Evolutionary conservation across 208 protist genomes (phyloP).

Genomic region (Crithidia sp.): DNA sequence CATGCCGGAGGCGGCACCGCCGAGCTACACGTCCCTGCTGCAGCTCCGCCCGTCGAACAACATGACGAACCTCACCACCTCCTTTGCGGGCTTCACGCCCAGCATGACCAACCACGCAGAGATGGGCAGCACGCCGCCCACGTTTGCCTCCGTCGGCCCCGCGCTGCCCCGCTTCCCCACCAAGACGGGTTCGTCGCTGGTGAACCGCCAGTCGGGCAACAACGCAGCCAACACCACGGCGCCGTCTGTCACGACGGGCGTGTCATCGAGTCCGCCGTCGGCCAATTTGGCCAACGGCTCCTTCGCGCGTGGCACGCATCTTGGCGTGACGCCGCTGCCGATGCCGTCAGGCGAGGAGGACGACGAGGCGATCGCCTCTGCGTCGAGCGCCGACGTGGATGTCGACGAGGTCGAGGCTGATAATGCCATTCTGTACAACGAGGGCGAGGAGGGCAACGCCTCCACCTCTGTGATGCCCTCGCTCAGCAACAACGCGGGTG

Average conservation of each 20-base stretch:
- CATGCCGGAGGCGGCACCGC: conserved; percentile 5
- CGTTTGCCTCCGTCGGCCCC: not conserved
- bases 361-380: conserved; percentile 13
- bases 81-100: conserved; percentile 3
- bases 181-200: not conserved
- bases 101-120: not conserved
- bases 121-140: conserved; percentile 4
- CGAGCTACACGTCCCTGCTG: conserved; percentile 1
- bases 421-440: conserved; percentile 1
- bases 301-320: not conserved
- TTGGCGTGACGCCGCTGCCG: not conserved
- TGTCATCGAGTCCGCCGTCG: not conserved
- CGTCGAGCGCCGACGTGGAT: conserved; percentile 1
- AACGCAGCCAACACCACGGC: not conserved
- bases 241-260: not conserved
- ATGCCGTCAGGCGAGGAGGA: not conserved
- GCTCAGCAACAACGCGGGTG: not conserved
- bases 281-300: not conserved
- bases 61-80: not conserved
- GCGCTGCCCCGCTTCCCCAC: not conserved
- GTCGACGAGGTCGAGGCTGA: conserved; percentile 12
- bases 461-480: not conserved
- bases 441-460: not conserved
- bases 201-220: not conserved
- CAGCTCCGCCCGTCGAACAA: conserved; percentile 6